phyloP scores from a whole-genome alignment of 139 green algal species.

The Trebouxia sp. region DNA sequence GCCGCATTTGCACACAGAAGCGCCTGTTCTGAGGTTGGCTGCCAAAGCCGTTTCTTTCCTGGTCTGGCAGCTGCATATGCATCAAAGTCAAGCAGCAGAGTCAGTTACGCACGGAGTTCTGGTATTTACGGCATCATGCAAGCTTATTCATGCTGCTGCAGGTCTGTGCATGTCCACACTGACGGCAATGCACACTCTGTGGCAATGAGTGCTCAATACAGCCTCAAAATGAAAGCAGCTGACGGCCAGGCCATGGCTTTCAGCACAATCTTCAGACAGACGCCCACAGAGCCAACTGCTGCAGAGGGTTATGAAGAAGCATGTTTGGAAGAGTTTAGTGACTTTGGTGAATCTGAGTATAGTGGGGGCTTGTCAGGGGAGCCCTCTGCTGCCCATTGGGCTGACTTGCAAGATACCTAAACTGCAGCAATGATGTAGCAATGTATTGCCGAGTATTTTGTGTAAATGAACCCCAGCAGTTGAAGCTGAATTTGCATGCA shows the following conservation, averaged over 20 bases:
- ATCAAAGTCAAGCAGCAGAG: no score
- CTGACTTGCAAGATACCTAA: neutral
- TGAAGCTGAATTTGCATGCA: no score
- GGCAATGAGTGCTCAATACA: neutral
- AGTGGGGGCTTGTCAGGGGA: constrained; percentile 5
- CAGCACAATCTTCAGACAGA: neutral
- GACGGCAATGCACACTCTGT: neutral
- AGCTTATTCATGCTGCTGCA: neutral
- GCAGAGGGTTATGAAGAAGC: neutral
- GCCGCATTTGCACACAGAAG: no score
- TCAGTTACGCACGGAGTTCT: no score
- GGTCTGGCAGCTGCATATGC: no score
- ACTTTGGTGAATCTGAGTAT: neutral
- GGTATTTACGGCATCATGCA: no score
- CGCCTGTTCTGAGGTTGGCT: no score
- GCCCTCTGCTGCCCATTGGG: constrained; percentile 2
- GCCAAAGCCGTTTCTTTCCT: no score
- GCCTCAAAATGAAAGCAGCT: neutral
- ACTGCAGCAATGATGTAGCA: no score
- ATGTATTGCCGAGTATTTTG: no score
- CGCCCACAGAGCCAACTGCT: neutral
- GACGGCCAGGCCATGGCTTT: neutral
- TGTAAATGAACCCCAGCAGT: no score
- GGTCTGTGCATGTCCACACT: neutral
- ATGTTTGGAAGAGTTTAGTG: neutral